These are phyloP conservation scores for Zalaria obscura DNA, from an alignment of 2,329 filamentous ascomycete species.

Conservation along the genomic window DNA sequence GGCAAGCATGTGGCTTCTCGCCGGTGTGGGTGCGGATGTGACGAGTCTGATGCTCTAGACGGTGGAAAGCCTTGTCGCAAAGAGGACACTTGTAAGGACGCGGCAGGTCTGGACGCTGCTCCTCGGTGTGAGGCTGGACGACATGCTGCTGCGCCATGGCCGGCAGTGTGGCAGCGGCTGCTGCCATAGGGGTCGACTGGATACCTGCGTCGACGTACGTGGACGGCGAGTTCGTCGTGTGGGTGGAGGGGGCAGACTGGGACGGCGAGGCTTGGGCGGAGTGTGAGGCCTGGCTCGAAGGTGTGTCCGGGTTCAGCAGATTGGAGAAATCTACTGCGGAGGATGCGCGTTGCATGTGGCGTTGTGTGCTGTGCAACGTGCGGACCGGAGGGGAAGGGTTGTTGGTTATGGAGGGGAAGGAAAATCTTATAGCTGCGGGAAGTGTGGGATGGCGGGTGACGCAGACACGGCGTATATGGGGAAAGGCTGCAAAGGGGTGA, in stretches of 20 bases:
- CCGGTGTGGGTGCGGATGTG: conserved; percentile 97
- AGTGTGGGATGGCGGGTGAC: neutral
- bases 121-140: conserved; percentile 39
- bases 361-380: conserved; percentile 11
- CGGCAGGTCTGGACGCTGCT: conserved; percentile 69
- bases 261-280: conserved; percentile 7
- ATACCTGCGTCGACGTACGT: conserved; percentile 8
- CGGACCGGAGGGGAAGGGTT: neutral
- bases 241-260: conserved; percentile 37
- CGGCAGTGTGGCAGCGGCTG: conserved; percentile 29
- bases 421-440: conserved; percentile 3
- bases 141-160: conserved; percentile 42
- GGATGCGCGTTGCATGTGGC: conserved; percentile 63
- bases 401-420: conserved; percentile 1
- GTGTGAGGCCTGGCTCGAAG: conserved; percentile 1
- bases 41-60: conserved; percentile 80
- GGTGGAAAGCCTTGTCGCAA: conserved; percentile 97
- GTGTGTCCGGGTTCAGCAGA: conserved; percentile 51
- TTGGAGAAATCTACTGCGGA: conserved; percentile 63
- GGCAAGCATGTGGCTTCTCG: conserved; percentile 94
- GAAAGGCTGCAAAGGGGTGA: neutral
- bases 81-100: conserved; percentile 97
- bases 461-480: neutral
- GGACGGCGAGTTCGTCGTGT: conserved; percentile 5
- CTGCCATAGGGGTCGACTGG: conserved; percentile 19